Base-by-base conservation (phyloP, 225 moss, liverwort and hornwort species). In the Neckera pumila region DNA sequence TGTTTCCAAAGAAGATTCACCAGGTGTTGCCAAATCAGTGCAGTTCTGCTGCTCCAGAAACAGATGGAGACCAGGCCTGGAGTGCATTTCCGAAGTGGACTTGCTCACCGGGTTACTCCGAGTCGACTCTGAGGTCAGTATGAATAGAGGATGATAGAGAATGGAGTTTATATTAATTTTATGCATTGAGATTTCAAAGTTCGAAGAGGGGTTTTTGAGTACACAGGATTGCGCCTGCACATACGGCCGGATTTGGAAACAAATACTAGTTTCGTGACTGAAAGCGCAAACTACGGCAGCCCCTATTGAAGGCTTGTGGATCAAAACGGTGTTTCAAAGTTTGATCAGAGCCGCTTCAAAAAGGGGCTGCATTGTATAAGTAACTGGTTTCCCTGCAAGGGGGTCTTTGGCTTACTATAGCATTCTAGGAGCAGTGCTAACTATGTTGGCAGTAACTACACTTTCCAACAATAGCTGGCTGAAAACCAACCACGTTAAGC, bases 11-110 rank as follows among this genome's bases (percentile, higher is more conserved):
- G 81, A 15, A 22, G 81, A 81, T 60, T 60, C 81, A 43, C 31
- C 81, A 21, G 81, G 7, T 4, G 82, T 45, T 5, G 89, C 42
- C 58, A 65, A 73, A 66, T 81, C 89, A 7, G 85, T 87, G 81
- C 90, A 92, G 30, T 86, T 3, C 83, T 76, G 79, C 82, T 86
- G 88, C 86, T 87, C 92, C n/a, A 64, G 90, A 25, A 92, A 92
- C 78, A 36, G 92, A 36, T 92, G 92, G 92, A 87, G 85, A 74
- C 92, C 92, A 10, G 92, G 90, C 16, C 61, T 92, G 79, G 92
- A 92, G 87, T 89, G 92, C 85, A 92, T 92, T 59, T 92, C 89
- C 13, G 92, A 92, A 71, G 92, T 92, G 25, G 90, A 89, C 51
- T 85, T 91, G 87, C 89, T 92, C 69, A 87, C 89, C 14, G 92